Evolutionary conservation across 805 yeast species (phyloP).

Genomic region (Blastobotrys peoriensis): DNA sequence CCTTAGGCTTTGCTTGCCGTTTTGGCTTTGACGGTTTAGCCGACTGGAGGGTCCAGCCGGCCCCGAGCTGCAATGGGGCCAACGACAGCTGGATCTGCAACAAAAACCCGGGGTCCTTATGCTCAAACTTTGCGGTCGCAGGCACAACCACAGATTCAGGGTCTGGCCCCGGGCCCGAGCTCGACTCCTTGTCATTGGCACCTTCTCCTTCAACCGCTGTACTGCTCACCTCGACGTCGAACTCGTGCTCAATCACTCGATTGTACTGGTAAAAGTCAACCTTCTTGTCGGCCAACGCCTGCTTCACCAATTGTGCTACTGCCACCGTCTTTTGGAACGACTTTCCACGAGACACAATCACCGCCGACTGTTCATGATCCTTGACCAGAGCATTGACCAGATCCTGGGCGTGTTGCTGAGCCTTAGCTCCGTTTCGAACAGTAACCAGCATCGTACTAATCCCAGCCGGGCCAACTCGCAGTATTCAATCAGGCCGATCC

Average conservation of each 20-base stretch:
- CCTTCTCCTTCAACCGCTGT: no score
- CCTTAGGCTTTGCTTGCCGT: neutral
- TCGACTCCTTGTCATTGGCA: neutral
- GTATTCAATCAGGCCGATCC: no score
- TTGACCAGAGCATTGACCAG: constrained; percentile 2
- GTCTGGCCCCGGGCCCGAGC: neutral
- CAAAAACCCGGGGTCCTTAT: neutral
- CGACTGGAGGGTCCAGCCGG: neutral
- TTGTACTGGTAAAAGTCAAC: constrained; percentile 19
- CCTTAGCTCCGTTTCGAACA: constrained; percentile 11
- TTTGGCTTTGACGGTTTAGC: neutral
- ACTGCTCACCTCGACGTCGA: no score
- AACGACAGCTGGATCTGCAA: neutral
- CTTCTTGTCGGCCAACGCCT: constrained; percentile 5
- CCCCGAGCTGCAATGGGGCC: neutral
- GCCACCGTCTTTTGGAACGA: constrained; percentile 21
- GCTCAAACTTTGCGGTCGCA: neutral
- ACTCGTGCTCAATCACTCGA: constrained; percentile 1
- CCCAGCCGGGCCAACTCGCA: no score
- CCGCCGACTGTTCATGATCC: constrained; percentile 5
- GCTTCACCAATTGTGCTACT: constrained; percentile 20
- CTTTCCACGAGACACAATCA: constrained; percentile 7
- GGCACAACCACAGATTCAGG: neutral
- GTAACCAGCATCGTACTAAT: neutral
- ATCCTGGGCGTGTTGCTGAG: constrained; percentile 3